A percentile compares a stretch with the other conserved stretches of the same genome.
phyloP scores from a whole-genome alignment of 768 basidiomycete genomes.

The Tubosaeta brunneosetosa region DNA sequence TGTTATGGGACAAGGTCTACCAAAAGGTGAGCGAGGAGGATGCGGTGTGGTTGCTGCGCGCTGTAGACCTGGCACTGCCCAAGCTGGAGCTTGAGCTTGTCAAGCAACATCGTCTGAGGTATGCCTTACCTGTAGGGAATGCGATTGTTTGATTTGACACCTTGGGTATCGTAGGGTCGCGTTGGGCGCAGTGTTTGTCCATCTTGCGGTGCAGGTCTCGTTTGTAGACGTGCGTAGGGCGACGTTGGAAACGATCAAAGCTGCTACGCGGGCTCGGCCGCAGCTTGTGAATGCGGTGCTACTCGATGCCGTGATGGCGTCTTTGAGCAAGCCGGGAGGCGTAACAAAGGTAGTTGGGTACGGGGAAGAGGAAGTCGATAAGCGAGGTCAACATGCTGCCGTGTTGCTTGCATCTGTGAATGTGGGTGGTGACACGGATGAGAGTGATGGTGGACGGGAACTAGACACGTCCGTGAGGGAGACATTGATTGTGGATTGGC shows the following conservation, averaged over 20 bases:
- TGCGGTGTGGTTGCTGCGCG: slow-evolving; percentile 72
- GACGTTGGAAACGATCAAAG: slow-evolving; percentile 40
- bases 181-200: slow-evolving; percentile 62
- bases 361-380: slow-evolving; percentile 44
- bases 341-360: slow-evolving; percentile 13
- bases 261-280: slow-evolving; percentile 38
- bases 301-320: slow-evolving; percentile 52
- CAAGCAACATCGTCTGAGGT: slow-evolving; percentile 58
- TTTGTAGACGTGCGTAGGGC: slow-evolving; percentile 50
- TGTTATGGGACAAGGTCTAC: slow-evolving; percentile 86
- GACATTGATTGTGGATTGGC: slow-evolving; percentile 44
- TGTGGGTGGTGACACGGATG: slow-evolving; percentile 32
- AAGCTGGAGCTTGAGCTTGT: slow-evolving; percentile 46
- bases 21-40: slow-evolving; percentile 65
- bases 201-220: slow-evolving; percentile 60
- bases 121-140: not conserved
- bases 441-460: slow-evolving; percentile 31
- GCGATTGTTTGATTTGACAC: not conserved
- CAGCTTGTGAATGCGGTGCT: slow-evolving; percentile 48
- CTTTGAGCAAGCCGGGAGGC: slow-evolving; percentile 39
- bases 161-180: slow-evolving; percentile 39
- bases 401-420: slow-evolving; percentile 50
- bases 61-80: slow-evolving; percentile 46
- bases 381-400: slow-evolving; percentile 47
- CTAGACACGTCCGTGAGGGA: slow-evolving; percentile 40